A percentile compares a stretch with the other conserved stretches of the same genome.
phyloP scores from a whole-genome alignment of 129 eudicot species.

The Helianthus annuus region DNA sequence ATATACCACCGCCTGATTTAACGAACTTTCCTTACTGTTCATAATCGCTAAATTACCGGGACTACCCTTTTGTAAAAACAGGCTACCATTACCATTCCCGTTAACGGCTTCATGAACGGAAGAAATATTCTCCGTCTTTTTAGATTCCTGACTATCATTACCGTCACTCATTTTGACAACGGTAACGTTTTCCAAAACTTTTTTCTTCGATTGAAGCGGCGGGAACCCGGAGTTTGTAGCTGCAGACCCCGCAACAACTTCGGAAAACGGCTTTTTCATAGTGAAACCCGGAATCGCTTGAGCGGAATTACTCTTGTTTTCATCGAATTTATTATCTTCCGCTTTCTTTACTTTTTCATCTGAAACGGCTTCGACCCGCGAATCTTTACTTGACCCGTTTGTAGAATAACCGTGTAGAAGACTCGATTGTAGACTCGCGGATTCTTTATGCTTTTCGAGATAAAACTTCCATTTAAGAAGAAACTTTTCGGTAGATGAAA shows the following conservation, averaged over 20 bases:
- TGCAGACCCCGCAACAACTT: conserved; percentile 92
- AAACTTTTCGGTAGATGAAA: conserved; percentile 68
- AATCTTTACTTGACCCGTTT: conserved; percentile 29
- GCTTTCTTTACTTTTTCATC: conserved; percentile 41
- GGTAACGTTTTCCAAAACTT: conserved; percentile 45
- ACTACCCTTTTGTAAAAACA: conserved; percentile 50
- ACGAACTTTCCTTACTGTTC: conserved; percentile 34
- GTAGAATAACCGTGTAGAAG: conserved; percentile 31
- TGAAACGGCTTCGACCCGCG: conserved; percentile 32
- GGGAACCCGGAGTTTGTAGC: conserved; percentile 69
- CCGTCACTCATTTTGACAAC: conserved; percentile 35
- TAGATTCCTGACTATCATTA: conserved; percentile 39
- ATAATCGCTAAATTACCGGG: conserved; percentile 39
- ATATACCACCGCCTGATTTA: conserved; percentile 49
- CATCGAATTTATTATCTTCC: conserved; percentile 36
- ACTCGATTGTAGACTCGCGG: conserved; percentile 20
- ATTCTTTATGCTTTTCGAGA: conserved; percentile 53
- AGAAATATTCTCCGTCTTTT: conserved; percentile 31
- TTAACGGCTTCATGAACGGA: conserved; percentile 27
- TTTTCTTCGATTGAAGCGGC: conserved; percentile 66
- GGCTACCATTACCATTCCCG: conserved; percentile 35
- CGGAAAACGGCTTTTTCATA: conserved; percentile 87
- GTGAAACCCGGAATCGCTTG: conserved; percentile 48
- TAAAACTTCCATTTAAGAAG: conserved; percentile 71
- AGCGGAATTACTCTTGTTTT: conserved; percentile 38